Evolutionary conservation across 2,329 filamentous ascomycete genomes (phyloP), one percentile per base, ranked within the genome.

Genomic region (Lojkania enalia): DNA sequence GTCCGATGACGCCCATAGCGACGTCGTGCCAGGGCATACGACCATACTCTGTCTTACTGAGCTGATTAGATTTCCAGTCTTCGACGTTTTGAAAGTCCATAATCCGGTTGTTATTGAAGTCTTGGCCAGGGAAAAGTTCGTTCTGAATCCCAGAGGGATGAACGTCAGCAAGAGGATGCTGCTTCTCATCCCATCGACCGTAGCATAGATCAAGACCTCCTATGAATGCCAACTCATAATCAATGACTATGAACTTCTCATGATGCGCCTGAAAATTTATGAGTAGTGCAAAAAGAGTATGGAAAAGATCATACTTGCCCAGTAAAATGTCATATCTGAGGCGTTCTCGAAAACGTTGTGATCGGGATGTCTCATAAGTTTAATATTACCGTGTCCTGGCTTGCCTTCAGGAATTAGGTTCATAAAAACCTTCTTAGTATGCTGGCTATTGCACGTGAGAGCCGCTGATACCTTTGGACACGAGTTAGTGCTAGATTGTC

Each of bases 1-100:
- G 89, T 0, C 94, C 92, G 46, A 94, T 81, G n/a, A 96, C 58
- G 11, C 87, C 90, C 87, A 97, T 95, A 7, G 88, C 80, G 2
- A 96, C 90, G 66, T 99, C 94, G 64, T 97, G 91, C 94, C 94
- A 99, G 0, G 92, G 92, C 94, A 99, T 97, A 20, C 94, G 86
- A 5, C 91, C 91, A 59, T 86, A 95, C 37, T 96, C 89, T 2
- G 87, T 84, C 71, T 97, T 97, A 69, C 85, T 90, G 13, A 97
- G 76, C 66, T 96, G 90, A 55, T 99, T 97, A 38, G 86, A 82
- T 69, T 94, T 90, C 92, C 92, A 97, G 63, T 96, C 86, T 20
- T 88, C 70, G 1, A 97, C 94, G 21, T 86, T 87, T 58, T 96
- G 80, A 67, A 97, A 99, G 62, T 99, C 94, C 86, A 95, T 88